Percentiles rank a stretch among this genome's conserved stretches.
These are phyloP conservation scores for Trypanosoma brucei DNA, from an alignment of 208 protist genomes.

Conservation along the genomic window DNA sequence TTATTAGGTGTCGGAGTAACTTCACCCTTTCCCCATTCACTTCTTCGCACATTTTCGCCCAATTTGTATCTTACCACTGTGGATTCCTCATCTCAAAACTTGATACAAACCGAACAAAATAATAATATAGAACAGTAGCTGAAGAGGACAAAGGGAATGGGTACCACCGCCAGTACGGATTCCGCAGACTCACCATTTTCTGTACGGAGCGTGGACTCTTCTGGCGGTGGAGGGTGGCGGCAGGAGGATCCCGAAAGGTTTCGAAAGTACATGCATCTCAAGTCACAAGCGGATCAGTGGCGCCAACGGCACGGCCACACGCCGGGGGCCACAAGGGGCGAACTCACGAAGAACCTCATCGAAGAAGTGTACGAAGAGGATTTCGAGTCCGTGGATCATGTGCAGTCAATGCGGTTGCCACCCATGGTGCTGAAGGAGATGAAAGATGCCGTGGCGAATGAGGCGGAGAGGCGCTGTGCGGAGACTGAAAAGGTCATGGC, in stretches of 20 bases:
- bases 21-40: too few relatives aligned
- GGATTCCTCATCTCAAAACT: too few relatives aligned
- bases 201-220: not conserved
- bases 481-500: conserved; percentile 80
- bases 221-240: not conserved
- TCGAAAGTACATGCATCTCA: conserved; percentile 14
- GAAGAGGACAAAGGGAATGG: not conserved
- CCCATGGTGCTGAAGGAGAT: conserved; percentile 61
- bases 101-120: too few relatives aligned
- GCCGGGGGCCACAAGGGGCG: too few relatives aligned
- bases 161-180: not conserved
- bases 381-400: conserved; percentile 68
- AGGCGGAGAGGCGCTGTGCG: conserved; percentile 66
- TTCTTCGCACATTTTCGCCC: too few relatives aligned
- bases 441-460: conserved; percentile 37
- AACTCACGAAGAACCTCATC: conserved; percentile 48
- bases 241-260: not conserved
- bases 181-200: not conserved
- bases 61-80: too few relatives aligned
- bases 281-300: conserved; percentile 7
- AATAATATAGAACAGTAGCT: too few relatives aligned
- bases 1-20: too few relatives aligned
- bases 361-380: conserved; percentile 79
- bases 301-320: not conserved
- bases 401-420: conserved; percentile 70